These are phyloP conservation scores for Claviceps sorghi DNA, from an alignment of 2,329 filamentous ascomycete species.

Conservation along the genomic window DNA sequence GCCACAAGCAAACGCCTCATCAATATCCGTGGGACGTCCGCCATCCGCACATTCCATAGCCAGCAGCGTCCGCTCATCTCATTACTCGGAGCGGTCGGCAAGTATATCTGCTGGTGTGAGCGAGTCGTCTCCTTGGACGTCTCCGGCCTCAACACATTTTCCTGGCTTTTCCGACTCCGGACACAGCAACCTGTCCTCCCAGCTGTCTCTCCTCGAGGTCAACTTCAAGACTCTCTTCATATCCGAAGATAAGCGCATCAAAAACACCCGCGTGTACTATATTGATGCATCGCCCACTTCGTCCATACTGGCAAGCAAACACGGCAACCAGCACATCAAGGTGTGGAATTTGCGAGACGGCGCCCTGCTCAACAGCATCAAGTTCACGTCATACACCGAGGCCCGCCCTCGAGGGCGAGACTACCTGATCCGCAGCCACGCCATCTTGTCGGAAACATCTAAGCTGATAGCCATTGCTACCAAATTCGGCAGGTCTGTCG, in stretches of 20 bases:
- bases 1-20: not conserved
- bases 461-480: conserved; percentile 24
- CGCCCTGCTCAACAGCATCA: conserved; percentile 43
- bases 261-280: conserved; percentile 18
- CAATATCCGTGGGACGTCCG: conserved; percentile 2
- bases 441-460: conserved; percentile 25
- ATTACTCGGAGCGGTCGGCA: conserved; percentile 3
- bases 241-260: conserved; percentile 16
- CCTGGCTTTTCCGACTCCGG: not conserved
- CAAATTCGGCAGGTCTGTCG: conserved; percentile 23
- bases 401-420: conserved; percentile 24
- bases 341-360: conserved; percentile 78
- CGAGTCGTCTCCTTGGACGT: not conserved
- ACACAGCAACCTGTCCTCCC: not conserved
- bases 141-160: not conserved
- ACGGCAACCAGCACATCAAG: conserved; percentile 62
- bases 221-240: conserved; percentile 12
- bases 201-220: conserved; percentile 6
- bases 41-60: not conserved
- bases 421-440: conserved; percentile 28
- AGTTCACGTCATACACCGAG: conserved; percentile 25
- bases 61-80: conserved; percentile 5
- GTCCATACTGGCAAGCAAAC: conserved; percentile 21
- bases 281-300: conserved; percentile 22
- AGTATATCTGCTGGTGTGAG: not conserved